Conservation (phyloP, 2,329 filamentous ascomycete genomes). For the Colletotrichum camelliae region DNA sequence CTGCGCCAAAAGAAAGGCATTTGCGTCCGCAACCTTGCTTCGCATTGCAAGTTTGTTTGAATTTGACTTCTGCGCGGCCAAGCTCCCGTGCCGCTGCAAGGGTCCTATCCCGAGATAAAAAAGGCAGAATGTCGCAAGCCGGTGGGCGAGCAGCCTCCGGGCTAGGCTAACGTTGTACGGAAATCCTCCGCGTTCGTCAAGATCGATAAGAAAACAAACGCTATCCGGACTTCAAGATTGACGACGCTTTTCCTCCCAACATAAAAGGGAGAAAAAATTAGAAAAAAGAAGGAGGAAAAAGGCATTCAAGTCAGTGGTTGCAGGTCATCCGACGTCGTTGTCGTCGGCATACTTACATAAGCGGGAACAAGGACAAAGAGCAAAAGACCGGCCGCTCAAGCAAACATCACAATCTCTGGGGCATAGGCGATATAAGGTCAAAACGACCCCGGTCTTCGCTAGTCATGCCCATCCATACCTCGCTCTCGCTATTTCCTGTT, state of each 20-base stretch:
- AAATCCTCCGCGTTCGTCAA: neutral
- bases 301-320: neutral
- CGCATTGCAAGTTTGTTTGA: neutral
- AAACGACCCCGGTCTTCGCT: neutral
- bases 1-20: neutral
- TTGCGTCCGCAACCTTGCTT: neutral
- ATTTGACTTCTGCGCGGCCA: neutral
- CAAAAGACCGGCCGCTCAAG: neutral
- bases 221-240: neutral
- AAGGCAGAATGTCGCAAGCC: neutral
- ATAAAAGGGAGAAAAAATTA: neutral
- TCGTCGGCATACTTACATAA: conserved; percentile 4
- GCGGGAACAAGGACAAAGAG: neutral
- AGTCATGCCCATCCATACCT: neutral
- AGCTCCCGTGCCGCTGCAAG: neutral
- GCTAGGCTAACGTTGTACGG: neutral
- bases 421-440: neutral
- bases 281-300: neutral
- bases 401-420: neutral
- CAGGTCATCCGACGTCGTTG: neutral
- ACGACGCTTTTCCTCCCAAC: neutral
- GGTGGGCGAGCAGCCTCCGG: neutral
- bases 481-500: neutral
- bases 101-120: neutral
- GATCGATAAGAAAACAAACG: neutral